Evolutionary conservation across 306 rosid species (phyloP).

Genomic region (Luffa aegyptiaca): DNA sequence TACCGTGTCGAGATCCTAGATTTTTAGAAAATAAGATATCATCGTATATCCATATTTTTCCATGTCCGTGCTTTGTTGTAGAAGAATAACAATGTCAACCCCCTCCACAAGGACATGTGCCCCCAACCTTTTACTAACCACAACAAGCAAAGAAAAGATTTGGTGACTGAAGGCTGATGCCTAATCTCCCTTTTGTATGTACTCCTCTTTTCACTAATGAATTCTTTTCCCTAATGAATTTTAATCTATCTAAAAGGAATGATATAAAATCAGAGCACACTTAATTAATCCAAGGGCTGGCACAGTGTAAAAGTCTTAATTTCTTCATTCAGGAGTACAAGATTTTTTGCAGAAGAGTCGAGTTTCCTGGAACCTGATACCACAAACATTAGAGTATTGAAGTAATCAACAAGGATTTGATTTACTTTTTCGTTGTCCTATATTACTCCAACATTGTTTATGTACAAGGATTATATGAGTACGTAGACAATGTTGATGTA

Average conservation of each 20-base stretch:
- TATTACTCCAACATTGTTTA: background rate
- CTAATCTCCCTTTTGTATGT: background rate
- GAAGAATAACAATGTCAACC: background rate
- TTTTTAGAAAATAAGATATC: background rate
- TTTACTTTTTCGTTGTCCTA: background rate
- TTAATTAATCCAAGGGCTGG: background rate
- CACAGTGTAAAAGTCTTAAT: background rate
- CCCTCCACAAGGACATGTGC: background rate
- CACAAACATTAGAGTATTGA: background rate
- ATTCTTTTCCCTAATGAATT: background rate
- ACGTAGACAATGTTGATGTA: no score
- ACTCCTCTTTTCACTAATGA: background rate
- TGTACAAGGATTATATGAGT: no score
- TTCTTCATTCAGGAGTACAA: background rate
- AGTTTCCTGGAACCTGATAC: background rate
- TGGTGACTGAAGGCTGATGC: background rate
- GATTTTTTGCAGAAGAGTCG: background rate
- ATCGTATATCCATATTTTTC: background rate
- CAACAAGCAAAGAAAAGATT: background rate
- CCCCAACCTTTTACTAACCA: background rate
- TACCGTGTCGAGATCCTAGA: no score
- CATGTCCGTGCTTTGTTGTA: background rate
- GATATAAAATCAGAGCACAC: background rate
- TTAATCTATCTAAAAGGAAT: background rate
- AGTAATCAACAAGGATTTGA: background rate